Conservation (phyloP, 352 stramenopile genomes). For the Globisporangium viniferum region DNA sequence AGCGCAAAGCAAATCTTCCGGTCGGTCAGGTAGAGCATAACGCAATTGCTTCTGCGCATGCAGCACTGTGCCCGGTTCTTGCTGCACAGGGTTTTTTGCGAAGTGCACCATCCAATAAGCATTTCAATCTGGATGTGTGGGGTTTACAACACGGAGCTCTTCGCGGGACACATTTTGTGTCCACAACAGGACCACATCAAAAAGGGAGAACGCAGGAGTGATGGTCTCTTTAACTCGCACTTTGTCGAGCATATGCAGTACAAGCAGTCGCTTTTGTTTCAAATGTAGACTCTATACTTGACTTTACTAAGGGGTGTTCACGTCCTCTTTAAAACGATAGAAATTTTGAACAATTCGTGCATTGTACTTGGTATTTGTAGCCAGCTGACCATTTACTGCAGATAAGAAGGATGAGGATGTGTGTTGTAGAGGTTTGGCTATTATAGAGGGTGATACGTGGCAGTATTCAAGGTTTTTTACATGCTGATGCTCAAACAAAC, state of each 20-base stretch:
- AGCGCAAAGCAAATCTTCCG: not conserved
- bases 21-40: not conserved
- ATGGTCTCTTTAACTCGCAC: slow-evolving; percentile 2
- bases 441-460: too few species aligned
- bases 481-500: too few species aligned
- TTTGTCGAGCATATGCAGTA: not conserved
- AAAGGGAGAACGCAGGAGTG: not conserved
- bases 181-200: slow-evolving; percentile 1
- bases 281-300: too few species aligned
- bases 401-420: too few species aligned
- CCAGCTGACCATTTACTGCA: too few species aligned
- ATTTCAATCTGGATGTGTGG: not conserved
- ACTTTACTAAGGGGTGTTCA: too few species aligned
- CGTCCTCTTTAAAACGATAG: too few species aligned
- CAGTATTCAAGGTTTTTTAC: not conserved
- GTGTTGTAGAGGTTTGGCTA: too few species aligned
- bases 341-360: too few species aligned
- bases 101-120: not conserved
- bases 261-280: not conserved
- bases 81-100: not conserved
- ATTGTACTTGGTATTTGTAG: too few species aligned
- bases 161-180: not conserved
- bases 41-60: not conserved
- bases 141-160: not conserved
- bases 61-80: too few species aligned